Percentiles rank a stretch among this genome's conserved stretches.
These are phyloP conservation scores for Aspergillus melleus DNA, from an alignment of 2,329 filamentous ascomycete species.

Conservation along the genomic window DNA sequence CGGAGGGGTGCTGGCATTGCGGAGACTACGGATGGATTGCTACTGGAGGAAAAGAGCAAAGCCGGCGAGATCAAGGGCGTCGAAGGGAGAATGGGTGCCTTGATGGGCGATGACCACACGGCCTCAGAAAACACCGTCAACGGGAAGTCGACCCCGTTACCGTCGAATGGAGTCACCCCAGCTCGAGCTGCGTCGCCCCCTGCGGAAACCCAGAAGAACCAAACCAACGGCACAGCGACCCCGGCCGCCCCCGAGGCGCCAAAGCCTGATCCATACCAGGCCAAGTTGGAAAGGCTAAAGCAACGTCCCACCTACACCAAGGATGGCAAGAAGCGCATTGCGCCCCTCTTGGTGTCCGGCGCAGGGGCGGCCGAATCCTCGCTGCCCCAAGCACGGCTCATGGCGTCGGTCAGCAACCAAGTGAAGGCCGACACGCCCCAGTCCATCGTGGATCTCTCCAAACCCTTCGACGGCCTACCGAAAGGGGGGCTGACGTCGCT, in stretches of 20 bases:
- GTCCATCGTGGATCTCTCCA: slow-evolving; percentile 83
- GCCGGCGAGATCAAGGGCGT: slow-evolving; percentile 85
- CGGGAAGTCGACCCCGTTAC: slow-evolving; percentile 37
- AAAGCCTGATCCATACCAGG: slow-evolving; percentile 56
- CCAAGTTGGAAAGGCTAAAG: slow-evolving; percentile 71
- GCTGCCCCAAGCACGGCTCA: slow-evolving; percentile 81
- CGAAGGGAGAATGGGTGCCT: slow-evolving; percentile 93
- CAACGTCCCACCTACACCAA: slow-evolving; percentile 92
- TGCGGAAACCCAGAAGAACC: slow-evolving; percentile 33
- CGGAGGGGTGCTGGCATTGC: slow-evolving; percentile 86
- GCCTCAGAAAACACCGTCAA: slow-evolving; percentile 55
- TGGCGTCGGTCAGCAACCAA: slow-evolving; percentile 69
- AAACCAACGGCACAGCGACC: slow-evolving; percentile 37
- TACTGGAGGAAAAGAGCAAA: slow-evolving; percentile 88
- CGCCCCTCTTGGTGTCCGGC: slow-evolving; percentile 85
- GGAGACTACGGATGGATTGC: slow-evolving; percentile 85
- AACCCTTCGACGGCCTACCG: slow-evolving; percentile 89
- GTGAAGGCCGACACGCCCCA: slow-evolving; percentile 72
- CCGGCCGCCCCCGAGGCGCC: slow-evolving; percentile 35
- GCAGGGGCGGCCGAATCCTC: slow-evolving; percentile 85
- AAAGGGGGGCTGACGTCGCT: slow-evolving; percentile 84
- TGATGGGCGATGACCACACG: slow-evolving; percentile 81
- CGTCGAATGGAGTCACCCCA: slow-evolving; percentile 49
- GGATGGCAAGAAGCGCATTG: slow-evolving; percentile 94
- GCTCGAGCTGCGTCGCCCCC: slow-evolving; percentile 33